These are phyloP conservation scores for Triticum monococcum DNA, from an alignment of 176 grass and related monocot species.

Conservation along the genomic window DNA sequence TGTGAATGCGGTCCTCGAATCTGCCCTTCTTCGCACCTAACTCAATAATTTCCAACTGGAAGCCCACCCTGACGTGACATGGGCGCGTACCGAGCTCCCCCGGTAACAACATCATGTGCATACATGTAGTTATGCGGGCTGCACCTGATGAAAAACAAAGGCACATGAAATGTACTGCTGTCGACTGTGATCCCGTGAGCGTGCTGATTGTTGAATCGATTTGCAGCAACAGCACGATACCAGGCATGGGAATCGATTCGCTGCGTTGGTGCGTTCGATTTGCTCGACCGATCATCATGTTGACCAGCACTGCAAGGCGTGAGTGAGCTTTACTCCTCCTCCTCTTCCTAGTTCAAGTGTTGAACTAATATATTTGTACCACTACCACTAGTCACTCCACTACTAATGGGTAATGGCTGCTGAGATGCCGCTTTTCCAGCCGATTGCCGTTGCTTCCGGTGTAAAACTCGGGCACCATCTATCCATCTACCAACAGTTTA, in stretches of 20 bases:
- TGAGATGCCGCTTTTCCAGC: neutral
- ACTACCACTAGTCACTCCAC: neutral
- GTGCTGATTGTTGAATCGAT: neutral
- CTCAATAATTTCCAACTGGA: conserved; percentile 38
- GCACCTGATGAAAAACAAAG: neutral
- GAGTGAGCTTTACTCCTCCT: conserved; percentile 34
- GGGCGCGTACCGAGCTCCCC: neutral
- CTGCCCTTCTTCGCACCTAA: neutral
- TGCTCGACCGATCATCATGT: neutral
- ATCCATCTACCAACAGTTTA: neutral
- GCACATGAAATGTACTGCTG: neutral
- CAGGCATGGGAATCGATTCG: neutral
- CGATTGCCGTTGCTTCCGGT: neutral
- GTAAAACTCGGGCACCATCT: neutral
- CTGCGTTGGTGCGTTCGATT: neutral
- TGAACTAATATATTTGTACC: neutral
- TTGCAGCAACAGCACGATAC: neutral
- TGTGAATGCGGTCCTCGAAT: conserved; percentile 1
- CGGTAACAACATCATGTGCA: neutral
- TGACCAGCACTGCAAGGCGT: neutral
- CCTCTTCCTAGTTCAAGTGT: neutral
- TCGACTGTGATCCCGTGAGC: neutral
- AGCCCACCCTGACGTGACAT: conserved; percentile 35
- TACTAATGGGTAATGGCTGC: neutral
- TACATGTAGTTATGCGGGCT: neutral